Evolutionary conservation across 1,284 basidiomycete species (phyloP).

Genomic region (Ustilago tritici): DNA sequence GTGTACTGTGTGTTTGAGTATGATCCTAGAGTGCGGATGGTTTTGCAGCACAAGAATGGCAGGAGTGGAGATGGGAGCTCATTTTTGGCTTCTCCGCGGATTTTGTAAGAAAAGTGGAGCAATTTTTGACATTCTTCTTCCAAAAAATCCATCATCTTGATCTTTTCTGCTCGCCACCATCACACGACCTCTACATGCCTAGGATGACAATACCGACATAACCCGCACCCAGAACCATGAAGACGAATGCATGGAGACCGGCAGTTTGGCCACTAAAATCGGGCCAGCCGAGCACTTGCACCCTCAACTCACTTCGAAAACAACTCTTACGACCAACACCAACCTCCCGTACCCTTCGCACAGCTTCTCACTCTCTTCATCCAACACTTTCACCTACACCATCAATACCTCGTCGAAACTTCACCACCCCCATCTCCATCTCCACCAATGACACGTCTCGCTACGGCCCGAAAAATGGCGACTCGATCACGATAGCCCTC

Average conservation of each 20-base stretch:
- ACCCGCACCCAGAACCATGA: background rate
- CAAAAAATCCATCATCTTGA: background rate
- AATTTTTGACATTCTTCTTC: background rate
- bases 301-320: background rate
- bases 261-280: background rate
- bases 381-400: background rate
- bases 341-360: background rate
- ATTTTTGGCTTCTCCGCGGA: constrained; percentile 3
- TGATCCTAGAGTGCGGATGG: background rate
- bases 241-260: background rate
- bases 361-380: background rate
- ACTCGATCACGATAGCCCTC: constrained; percentile 85
- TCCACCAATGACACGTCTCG: background rate
- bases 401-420: background rate
- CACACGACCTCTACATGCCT: background rate
- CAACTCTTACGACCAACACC: background rate
- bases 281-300: too few species aligned
- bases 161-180: constrained; percentile 4
- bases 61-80: background rate
- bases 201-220: background rate
- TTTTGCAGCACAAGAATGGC: background rate
- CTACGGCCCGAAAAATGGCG: constrained; percentile 68
- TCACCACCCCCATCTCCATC: background rate
- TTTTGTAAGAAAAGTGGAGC: constrained; percentile 9
- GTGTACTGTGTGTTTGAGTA: background rate